Evolutionary conservation across 495 filamentous ascomycete species (phyloP), one percentile per base, ranked within the genome.

Genomic region (Neurospora cerealis): DNA sequence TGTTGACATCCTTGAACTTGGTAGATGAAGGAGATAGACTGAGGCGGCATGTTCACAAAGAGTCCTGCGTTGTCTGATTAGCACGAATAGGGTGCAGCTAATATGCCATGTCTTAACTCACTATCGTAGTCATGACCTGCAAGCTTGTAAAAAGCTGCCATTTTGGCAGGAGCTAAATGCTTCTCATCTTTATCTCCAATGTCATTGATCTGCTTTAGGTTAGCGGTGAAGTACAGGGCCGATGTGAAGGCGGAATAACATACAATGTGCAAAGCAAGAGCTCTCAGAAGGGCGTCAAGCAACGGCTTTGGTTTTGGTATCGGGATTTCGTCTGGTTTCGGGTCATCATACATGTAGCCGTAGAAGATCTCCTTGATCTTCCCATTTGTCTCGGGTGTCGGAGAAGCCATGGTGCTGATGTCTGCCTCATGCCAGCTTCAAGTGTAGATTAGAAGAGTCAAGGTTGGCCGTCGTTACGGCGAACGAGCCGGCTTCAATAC

Each of bases 61-160:
- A 99, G 85, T 11, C 87, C 80, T 85, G 74, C 39, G 5, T 71
- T 13, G 42, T 40, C 10, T 70, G 72, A 11, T 74, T 34, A 73
- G 69, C 24, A 71, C 15, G 42, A 62, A 38, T 6, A 17, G 37
- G 72, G 44, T 19, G 15, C 34, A 21, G 11, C 17, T 21, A 8
- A 39, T n/a, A 37, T 21, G 19, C n/a, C 41, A 42, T 46, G 72
- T 40, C 15, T 21, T 66, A 24, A 75, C 85, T 78, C 74, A 88
- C 87, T 84, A 79, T 99, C 95, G 80, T 94, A 97, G 80, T 98
- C 91, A 46, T 95, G 94, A 73, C 94, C 94, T 39, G 97, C 92
- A 48, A 88, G 86, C 75, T 91, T 92, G 82, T 99, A 99, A 84
- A 97, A 99, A 13, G 88, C 83, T 3, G 95, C 92, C 37, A 99